A percentile compares a stretch with the other conserved stretches of the same genome.
These are phyloP conservation scores for Nemania sp. DNA, from an alignment of 2,329 filamentous ascomycete genomes.

Conservation along the genomic window DNA sequence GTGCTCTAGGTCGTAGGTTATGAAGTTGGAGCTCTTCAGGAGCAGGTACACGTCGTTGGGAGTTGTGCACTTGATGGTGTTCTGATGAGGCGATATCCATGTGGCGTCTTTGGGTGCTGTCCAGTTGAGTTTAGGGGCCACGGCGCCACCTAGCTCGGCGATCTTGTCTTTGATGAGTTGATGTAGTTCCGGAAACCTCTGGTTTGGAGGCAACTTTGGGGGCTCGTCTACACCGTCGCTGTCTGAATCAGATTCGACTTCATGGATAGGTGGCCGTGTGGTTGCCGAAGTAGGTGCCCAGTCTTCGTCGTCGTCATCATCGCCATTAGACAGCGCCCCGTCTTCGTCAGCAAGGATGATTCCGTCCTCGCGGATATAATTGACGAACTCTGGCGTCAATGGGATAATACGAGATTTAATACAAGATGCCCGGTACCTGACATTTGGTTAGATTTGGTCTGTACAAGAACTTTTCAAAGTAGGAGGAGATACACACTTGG, in stretches of 20 bases:
- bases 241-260: constrained; percentile 51
- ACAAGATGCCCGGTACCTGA: constrained; percentile 74
- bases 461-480: background rate
- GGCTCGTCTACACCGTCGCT: constrained; percentile 56
- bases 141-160: constrained; percentile 77
- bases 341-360: constrained; percentile 82
- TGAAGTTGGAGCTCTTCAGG: constrained; percentile 90
- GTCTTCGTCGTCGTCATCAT: constrained; percentile 62
- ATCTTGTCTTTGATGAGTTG: constrained; percentile 76
- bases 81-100: constrained; percentile 82
- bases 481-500: constrained; percentile 55
- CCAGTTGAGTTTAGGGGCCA: constrained; percentile 96
- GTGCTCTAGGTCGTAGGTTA: constrained; percentile 92
- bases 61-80: constrained; percentile 86
- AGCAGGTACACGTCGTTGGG: constrained; percentile 93
- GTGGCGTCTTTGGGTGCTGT: constrained; percentile 94
- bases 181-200: constrained; percentile 73
- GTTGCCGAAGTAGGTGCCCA: constrained; percentile 51
- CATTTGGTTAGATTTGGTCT: constrained; percentile 18
- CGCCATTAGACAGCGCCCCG: constrained; percentile 57
- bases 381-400: constrained; percentile 72
- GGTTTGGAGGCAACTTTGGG: constrained; percentile 52
- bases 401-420: constrained; percentile 86
- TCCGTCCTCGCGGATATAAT: constrained; percentile 89
- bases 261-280: constrained; percentile 42